A percentile compares a stretch with the other conserved stretches of the same genome.
These are phyloP conservation scores for Chrysanthemum lavandulifolium DNA, from an alignment of 129 eudicot species.

Conservation along the genomic window DNA sequence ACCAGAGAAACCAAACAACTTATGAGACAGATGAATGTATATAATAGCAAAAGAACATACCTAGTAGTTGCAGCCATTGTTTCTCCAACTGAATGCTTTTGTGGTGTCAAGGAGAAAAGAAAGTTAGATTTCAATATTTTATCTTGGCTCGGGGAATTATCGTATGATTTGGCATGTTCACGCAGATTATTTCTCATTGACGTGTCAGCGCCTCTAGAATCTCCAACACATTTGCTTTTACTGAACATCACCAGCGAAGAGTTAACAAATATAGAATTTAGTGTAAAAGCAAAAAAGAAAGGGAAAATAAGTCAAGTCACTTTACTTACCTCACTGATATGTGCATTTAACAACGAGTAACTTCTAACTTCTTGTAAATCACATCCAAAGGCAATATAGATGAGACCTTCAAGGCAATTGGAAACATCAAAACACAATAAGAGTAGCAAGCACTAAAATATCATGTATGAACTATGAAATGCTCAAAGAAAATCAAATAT, in stretches of 20 bases:
- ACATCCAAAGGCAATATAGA: constrained; percentile 9
- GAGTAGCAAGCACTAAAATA: not conserved
- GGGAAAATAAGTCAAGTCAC: constrained; percentile 5
- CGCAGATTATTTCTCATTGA: constrained; percentile 58
- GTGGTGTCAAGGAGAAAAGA: constrained; percentile 60
- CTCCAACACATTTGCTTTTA: constrained; percentile 35
- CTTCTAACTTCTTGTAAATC: constrained; percentile 11
- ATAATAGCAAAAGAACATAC: constrained; percentile 33
- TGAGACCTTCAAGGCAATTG: not conserved
- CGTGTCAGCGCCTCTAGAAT: constrained; percentile 32
- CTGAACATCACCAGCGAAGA: constrained; percentile 33
- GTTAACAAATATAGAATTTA: not conserved
- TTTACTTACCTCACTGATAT: constrained; percentile 44
- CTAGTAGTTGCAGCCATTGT: constrained; percentile 41
- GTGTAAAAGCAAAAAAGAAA: not conserved
- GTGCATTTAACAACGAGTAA: constrained; percentile 15
- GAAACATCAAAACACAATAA: not conserved
- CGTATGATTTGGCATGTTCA: constrained; percentile 57
- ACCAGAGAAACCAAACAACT: too few relatives aligned
- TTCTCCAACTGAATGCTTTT: constrained; percentile 46
- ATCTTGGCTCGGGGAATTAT: constrained; percentile 44
- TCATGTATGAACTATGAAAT: too few relatives aligned
- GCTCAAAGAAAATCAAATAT: too few relatives aligned
- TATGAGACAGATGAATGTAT: not conserved
- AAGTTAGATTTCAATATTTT: constrained; percentile 57